Conservation (phyloP, 2,329 filamentous ascomycete genomes). For the Chrysosporium queenslandicum region DNA sequence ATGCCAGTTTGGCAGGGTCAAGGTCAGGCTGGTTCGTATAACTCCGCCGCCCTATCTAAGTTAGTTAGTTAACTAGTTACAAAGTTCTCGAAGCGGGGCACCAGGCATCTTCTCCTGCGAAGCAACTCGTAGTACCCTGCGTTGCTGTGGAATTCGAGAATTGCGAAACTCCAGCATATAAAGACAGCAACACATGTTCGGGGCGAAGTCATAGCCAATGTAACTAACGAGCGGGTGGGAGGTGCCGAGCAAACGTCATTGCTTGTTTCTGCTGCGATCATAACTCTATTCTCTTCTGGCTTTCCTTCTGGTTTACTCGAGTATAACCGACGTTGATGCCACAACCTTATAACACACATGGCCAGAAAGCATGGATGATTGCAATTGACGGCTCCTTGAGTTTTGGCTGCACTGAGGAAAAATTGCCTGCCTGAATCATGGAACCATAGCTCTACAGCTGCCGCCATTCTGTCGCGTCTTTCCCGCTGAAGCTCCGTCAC, state of each 20-base stretch:
- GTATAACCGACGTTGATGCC: not conserved
- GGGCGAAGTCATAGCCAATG: no score
- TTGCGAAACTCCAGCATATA: not conserved
- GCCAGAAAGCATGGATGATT: not conserved
- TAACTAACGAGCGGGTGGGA: not conserved
- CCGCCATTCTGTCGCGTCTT: not conserved
- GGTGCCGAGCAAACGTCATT: conserved; percentile 5
- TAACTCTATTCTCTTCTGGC: not conserved
- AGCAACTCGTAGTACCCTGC: not conserved
- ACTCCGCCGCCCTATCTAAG: not conserved
- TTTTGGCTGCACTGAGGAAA: not conserved
- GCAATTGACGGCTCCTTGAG: not conserved
- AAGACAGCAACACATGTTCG: no score
- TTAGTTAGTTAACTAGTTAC: not conserved
- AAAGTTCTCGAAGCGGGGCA: no score
- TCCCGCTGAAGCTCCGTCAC: conserved; percentile 8
- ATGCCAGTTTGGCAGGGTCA: not conserved
- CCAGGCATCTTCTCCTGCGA: no score
- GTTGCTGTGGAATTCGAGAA: not conserved
- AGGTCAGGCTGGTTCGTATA: not conserved
- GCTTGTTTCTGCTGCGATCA: not conserved
- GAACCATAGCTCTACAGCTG: not conserved
- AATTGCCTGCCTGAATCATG: not conserved
- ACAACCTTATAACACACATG: not conserved
- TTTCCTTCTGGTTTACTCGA: not conserved